Conservation (phyloP, 805 yeast species). For the Kodamaea nitidulidarum region DNA sequence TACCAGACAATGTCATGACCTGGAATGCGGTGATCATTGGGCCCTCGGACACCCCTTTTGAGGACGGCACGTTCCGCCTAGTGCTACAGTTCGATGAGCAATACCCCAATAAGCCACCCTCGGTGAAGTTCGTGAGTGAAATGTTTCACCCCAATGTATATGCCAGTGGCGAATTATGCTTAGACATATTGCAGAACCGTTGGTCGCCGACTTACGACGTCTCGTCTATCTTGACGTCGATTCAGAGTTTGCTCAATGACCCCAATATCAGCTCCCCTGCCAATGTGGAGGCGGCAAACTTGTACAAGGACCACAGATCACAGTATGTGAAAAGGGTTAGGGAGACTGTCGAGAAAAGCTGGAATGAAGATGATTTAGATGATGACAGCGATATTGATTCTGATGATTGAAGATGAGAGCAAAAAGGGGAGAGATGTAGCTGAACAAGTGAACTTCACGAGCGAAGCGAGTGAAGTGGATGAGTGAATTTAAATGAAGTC, state of each 20-base stretch:
- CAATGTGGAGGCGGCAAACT: slow-evolving; percentile 93
- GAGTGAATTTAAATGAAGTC: no score
- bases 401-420: slow-evolving; percentile 11
- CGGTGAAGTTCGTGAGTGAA: slow-evolving; percentile 82
- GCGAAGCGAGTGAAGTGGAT: no score
- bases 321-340: slow-evolving; percentile 89
- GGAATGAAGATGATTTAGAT: slow-evolving; percentile 77
- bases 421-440: no score
- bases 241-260: slow-evolving; percentile 88
- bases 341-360: slow-evolving; percentile 90
- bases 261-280: slow-evolving; percentile 97
- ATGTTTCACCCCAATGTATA: slow-evolving; percentile 99
- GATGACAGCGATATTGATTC: slow-evolving; percentile 47
- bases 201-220: slow-evolving; percentile 99
- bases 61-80: slow-evolving; percentile 92
- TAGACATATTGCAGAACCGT: slow-evolving; percentile 92
- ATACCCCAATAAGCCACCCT: slow-evolving; percentile 95
- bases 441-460: no score
- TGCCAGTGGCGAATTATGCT: slow-evolving; percentile 90
- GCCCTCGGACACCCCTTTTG: slow-evolving; percentile 96
- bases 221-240: slow-evolving; percentile 87
- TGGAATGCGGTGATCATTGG: slow-evolving; percentile 98
- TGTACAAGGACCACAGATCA: slow-evolving; percentile 90
- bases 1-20: slow-evolving; percentile 94
- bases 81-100: slow-evolving; percentile 90